phyloP scores from a whole-genome alignment of 2,329 filamentous ascomycete genomes.

The Fusarium denticulatum region DNA sequence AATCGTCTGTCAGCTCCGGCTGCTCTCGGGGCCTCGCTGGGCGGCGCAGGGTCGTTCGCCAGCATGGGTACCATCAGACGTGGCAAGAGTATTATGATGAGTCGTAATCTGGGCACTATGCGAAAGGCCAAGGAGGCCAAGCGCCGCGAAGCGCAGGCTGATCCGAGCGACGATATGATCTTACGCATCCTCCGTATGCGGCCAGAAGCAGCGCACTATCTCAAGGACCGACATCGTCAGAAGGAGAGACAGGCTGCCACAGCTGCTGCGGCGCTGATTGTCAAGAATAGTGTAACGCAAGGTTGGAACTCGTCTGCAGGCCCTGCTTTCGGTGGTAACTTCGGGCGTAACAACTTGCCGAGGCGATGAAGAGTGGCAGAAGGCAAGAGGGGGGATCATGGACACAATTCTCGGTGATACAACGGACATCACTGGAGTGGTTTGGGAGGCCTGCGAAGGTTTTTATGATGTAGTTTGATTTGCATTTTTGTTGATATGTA shows the following conservation, averaged over 20 bases:
- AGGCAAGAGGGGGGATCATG: slow-evolving; percentile 11
- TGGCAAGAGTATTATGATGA: slow-evolving; percentile 89
- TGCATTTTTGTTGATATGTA: slow-evolving; percentile 32
- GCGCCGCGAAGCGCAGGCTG: slow-evolving; percentile 92
- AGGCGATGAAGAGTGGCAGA: slow-evolving; percentile 53
- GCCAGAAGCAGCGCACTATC: slow-evolving; percentile 85
- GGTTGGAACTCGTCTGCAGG: slow-evolving; percentile 59
- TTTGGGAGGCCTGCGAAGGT: neutral
- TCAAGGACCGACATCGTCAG: slow-evolving; percentile 90
- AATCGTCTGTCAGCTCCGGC: slow-evolving; percentile 78
- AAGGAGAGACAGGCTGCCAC: slow-evolving; percentile 92
- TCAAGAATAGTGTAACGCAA: slow-evolving; percentile 83
- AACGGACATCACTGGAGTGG: neutral
- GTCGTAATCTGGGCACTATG: slow-evolving; percentile 95
- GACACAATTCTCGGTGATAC: neutral
- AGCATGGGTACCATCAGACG: slow-evolving; percentile 74
- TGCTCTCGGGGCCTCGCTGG: slow-evolving; percentile 49
- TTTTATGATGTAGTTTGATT: slow-evolving; percentile 17
- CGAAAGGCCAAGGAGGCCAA: slow-evolving; percentile 95
- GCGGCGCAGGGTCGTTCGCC: slow-evolving; percentile 59
- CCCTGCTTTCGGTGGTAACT: slow-evolving; percentile 50
- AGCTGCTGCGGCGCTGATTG: slow-evolving; percentile 92
- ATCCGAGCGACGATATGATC: slow-evolving; percentile 98
- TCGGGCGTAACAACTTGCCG: slow-evolving; percentile 58
- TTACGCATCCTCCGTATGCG: slow-evolving; percentile 93